Base-by-base conservation (phyloP, 2,329 filamentous ascomycete species). In the Fusarium transvaalense region DNA sequence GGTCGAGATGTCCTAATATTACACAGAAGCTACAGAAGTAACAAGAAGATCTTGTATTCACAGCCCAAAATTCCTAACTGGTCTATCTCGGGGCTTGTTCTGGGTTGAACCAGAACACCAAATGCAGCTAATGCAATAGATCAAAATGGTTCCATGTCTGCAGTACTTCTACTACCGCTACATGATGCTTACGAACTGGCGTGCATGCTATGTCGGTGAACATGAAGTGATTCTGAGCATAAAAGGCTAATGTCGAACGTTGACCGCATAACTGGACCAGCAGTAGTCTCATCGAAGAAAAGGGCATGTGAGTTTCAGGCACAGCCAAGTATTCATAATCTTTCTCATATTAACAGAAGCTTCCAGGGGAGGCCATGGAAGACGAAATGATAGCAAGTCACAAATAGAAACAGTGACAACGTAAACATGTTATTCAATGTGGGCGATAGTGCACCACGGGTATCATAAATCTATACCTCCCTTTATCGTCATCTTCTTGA, bases 391-490 rank as follows among this genome's bases (percentile, higher is more conserved):
- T 14, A 29, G 25, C 25, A 19, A 13, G 17, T 45, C 3, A 45
- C 5, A 10, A 9, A 10, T 15, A 12, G n/a, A 19, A 29, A 7
- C 12, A 43, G 15, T 19, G 6, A 14, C 21, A 19, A 31, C 19
- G 13, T 9, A 61, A 58, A 25, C 27, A 41, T 48, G 23, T 43
- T 52, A 41, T 64, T 64, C 46, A 59, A 53, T 72, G 38, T 47
- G 46, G 64, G 62, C 55, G 31, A 47, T 14, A 13, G 19, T 34
- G 48, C 56, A 41, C 67, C 71, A 74, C 52, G 72, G 72, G 67
- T 72, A 74, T 74, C 72, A 70, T 72, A 39, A 51, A 65, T 35
- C 64, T 35, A 70, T 61, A 41, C 53, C 9, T 42, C 39, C 21
- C 23, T 25, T 21, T 21, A 59, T 55, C 38, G 57, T 56, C 53